Evolutionary conservation across 2,329 filamentous ascomycete species (phyloP), one percentile per base, ranked within the genome.

Genomic region (Penicillium brevicompactum): DNA sequence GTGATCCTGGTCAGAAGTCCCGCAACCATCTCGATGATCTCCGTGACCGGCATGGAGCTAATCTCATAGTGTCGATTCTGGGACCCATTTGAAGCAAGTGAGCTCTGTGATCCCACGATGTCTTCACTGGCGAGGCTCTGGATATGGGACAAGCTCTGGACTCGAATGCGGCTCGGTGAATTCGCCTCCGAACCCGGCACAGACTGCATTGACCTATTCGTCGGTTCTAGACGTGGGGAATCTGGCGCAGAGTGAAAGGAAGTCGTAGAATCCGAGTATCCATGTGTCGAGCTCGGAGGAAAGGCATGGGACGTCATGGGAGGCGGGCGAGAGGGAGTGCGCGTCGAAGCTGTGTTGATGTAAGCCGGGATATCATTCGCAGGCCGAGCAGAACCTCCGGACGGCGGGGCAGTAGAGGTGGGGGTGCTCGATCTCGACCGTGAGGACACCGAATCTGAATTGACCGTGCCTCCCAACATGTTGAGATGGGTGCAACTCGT

Each of bases 1-100:
- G 94, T 97, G 66, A 99, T 99, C 74, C 97, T 97, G 53, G 93
- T 96, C 59, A 99, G 80, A 22, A 99, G 83, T 6, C 92, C 94
- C 4, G 94, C 94, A 4, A 99, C 94, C 94, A 99, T 97, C 75
- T 97, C 93, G 70, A 99, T 99, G 64, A 99, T 91, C 70, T 99
- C 93, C 62, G 89, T 87, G 52, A 97, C 95, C 49, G 94, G 94
- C 93, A 99, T 97, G 50, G 86, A 90, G 76, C 92, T 97, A 66
- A 99, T 97, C 74, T 97, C 94, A 72, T 96, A 99, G 70, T 87
- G 84, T 52, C 83, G 81, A 57, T 85, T 82, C 50, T 80, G 78
- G 31, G 74, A 67, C 59, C 77, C 77, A 64, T 76, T 71, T 32
- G 77, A 72, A 59, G 77, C 57, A 40, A 63, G 74, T 38, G 75